A percentile compares a stretch with the other conserved stretches of the same genome.
phyloP scores from a whole-genome alignment of 306 rosid species.

The Hippophae gyantsensis region DNA sequence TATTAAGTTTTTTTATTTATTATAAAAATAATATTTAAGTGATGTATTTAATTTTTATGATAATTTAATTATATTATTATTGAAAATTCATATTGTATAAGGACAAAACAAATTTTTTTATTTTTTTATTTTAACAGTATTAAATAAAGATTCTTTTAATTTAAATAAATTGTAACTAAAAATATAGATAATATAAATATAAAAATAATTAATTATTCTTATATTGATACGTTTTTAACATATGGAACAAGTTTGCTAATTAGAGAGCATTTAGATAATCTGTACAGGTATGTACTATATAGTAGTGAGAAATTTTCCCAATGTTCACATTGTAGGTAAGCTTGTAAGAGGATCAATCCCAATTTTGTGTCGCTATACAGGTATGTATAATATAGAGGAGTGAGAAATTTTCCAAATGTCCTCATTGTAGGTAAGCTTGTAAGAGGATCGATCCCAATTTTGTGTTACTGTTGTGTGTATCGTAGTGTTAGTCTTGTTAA shows the following conservation, averaged over 20 bases:
- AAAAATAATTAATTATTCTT: too few species aligned
- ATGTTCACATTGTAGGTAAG: background rate
- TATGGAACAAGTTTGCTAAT: slow-evolving; percentile 8
- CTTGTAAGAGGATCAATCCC: slow-evolving; percentile 10
- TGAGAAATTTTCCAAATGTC: background rate
- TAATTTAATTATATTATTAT: too few species aligned
- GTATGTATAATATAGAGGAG: background rate
- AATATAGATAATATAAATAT: too few species aligned
- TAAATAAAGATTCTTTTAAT: too few species aligned
- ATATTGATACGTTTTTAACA: too few species aligned
- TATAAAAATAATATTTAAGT: too few species aligned
- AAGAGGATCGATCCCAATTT: slow-evolving; percentile 16
- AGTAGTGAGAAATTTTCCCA: background rate
- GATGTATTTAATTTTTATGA: too few species aligned
- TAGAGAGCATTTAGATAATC: background rate
- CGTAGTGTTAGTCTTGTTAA: slow-evolving; percentile 19
- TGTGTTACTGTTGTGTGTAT: slow-evolving; percentile 15
- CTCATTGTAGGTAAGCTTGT: background rate
- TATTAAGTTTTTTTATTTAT: too few species aligned
- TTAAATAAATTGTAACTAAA: too few species aligned
- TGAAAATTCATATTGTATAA: too few species aligned
- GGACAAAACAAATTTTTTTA: too few species aligned
- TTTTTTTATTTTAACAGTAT: too few species aligned
- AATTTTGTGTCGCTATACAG: slow-evolving; percentile 19
- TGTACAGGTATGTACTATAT: background rate